A percentile compares a stretch with the other conserved stretches of the same genome.
Conservation (phyloP, 352 stramenopile species). For the Phytophthora colocasiae region DNA sequence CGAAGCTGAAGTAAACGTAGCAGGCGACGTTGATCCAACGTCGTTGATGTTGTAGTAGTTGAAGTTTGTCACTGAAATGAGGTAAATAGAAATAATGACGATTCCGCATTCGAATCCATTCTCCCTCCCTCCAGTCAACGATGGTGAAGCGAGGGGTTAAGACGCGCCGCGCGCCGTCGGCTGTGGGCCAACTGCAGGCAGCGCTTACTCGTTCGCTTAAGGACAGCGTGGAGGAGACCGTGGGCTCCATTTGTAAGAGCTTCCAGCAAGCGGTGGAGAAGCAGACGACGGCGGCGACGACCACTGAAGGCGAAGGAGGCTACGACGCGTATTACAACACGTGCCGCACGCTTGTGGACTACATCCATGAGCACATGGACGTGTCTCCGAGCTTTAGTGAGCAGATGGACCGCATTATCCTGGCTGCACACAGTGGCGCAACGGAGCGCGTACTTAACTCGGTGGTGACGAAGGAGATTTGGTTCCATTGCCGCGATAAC, state of each 20-base stretch:
- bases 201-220: conserved; percentile 53
- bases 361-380: conserved; percentile 72
- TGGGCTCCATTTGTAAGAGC: conserved; percentile 56
- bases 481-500: conserved; percentile 46
- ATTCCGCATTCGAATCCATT: background rate
- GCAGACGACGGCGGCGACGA: conserved; percentile 2
- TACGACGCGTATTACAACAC: conserved; percentile 69
- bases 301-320: conserved; percentile 27
- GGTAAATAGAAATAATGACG: background rate
- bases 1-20: conserved; percentile 14
- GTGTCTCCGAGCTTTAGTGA: conserved; percentile 42
- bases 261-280: conserved; percentile 37
- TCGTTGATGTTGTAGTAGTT: too few species aligned
- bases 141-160: conserved; percentile 40
- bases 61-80: background rate
- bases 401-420: conserved; percentile 80
- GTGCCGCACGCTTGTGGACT: conserved; percentile 66
- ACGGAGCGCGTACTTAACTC: conserved; percentile 54
- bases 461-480: conserved; percentile 74
- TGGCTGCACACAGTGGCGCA: conserved; percentile 67
- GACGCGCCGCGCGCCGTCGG: conserved; percentile 16
- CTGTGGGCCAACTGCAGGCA: conserved; percentile 41
- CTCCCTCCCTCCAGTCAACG: conserved; percentile 2
- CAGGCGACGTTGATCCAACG: background rate
- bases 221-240: conserved; percentile 54